These are phyloP conservation scores for Amphirosellinia nigrospora DNA, from an alignment of 495 filamentous ascomycete genomes.

Conservation along the genomic window DNA sequence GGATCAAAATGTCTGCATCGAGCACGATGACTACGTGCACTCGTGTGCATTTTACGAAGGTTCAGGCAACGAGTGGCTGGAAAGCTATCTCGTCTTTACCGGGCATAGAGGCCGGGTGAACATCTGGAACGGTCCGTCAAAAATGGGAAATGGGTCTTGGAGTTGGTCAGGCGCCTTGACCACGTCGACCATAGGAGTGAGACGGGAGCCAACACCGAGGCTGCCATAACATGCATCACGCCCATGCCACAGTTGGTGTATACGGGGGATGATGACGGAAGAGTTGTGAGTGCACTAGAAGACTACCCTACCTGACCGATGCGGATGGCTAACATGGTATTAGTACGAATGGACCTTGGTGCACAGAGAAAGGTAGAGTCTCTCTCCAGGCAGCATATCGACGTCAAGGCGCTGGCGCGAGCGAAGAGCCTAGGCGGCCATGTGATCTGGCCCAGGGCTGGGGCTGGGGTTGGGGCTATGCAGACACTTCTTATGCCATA, in stretches of 20 bases:
- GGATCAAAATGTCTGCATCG: constrained; percentile 77
- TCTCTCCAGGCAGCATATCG: constrained; percentile 15
- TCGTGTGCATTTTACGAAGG: constrained; percentile 95
- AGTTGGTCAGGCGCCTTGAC: constrained; percentile 75
- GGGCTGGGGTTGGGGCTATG: not conserved
- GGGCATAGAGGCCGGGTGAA: constrained; percentile 91
- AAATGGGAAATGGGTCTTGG: constrained; percentile 55
- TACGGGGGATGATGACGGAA: constrained; percentile 88
- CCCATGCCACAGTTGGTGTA: constrained; percentile 86
- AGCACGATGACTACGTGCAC: constrained; percentile 72
- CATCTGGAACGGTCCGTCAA: constrained; percentile 61
- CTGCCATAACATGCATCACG: constrained; percentile 85
- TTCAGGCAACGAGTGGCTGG: constrained; percentile 87
- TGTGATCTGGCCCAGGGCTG: not conserved
- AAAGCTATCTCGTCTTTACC: constrained; percentile 84
- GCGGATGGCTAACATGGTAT: constrained; percentile 27
- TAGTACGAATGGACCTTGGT: constrained; percentile 93
- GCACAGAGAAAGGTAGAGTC: constrained; percentile 62
- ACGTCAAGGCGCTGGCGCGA: constrained; percentile 12
- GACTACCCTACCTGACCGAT: not conserved
- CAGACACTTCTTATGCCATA: not conserved
- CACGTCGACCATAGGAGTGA: constrained; percentile 78
- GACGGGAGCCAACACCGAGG: constrained; percentile 74
- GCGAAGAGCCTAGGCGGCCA: constrained; percentile 29
- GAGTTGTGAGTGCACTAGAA: constrained; percentile 61